These are phyloP conservation scores for Juncus effusus DNA, from an alignment of 176 grass and related monocot genomes.

Conservation along the genomic window DNA sequence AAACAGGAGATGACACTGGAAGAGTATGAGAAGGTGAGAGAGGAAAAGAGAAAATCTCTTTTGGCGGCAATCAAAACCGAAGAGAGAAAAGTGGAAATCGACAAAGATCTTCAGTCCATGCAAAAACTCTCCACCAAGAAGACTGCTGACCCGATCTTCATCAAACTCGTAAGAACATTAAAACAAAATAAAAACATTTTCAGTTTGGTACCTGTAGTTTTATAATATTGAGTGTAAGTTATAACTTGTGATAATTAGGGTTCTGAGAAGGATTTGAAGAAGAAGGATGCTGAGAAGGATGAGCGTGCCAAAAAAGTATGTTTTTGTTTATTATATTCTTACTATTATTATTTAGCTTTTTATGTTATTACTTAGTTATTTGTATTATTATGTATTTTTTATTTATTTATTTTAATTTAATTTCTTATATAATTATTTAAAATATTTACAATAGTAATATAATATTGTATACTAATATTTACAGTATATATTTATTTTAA, in stretches of 20 bases:
- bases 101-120: conserved; percentile 86
- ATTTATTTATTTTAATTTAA: too few species aligned
- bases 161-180: conserved; percentile 58
- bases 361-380: background rate
- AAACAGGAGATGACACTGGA: conserved; percentile 85
- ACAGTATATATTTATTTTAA: too few species aligned
- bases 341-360: background rate
- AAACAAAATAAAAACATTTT: background rate
- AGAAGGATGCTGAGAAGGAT: conserved; percentile 72
- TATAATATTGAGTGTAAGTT: background rate
- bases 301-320: conserved; percentile 77
- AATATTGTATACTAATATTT: too few species aligned
- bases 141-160: conserved; percentile 56
- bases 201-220: background rate
- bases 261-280: conserved; percentile 79
- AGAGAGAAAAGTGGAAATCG: conserved; percentile 81
- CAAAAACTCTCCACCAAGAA: conserved; percentile 69
- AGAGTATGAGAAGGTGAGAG: conserved; percentile 82
- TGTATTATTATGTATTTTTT: too few species aligned
- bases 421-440: too few species aligned
- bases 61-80: conserved; percentile 55
- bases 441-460: too few species aligned
- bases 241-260: conserved; percentile 36
- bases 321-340: background rate
- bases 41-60: conserved; percentile 72